Evolutionary conservation across 148 eudicot genomes (phyloP), one percentile per base, ranked within the genome.

Genomic region (Arbutus unedo): DNA sequence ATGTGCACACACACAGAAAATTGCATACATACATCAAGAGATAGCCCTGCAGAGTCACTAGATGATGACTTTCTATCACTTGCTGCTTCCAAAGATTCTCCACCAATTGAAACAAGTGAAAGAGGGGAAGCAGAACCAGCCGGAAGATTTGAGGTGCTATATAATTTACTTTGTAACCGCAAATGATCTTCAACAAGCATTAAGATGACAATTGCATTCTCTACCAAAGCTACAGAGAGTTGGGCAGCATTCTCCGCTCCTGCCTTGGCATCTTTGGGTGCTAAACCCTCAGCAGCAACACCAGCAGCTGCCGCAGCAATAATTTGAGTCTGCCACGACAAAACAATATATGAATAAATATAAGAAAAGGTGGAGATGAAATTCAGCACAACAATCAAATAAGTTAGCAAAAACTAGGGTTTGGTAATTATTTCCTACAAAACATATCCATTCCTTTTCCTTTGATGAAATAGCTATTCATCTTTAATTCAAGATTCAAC

Each of bases 261-360:
- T 50, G 90, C 89, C 91, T 90, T 96, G 18, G 99, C 95, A 88
- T 87, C 92, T 87, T 79, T 88, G 70, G 99, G 95, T 64, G 98
- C 79, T 83, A 90, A 89, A 80, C 93, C 92, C 84, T 89, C 98
- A 72, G 98, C 93, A 53, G 98, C 99, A 84, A 93, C 97, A 84
- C 97, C 97, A 85, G 99, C 99, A 79, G 99, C 96, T 19, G 99
- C 98, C 62, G 99, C 95, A 82, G 99, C 99, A 92, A 96, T 96
- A 67, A 96, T 93, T 92, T 94, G 93, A 85, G 99, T 94, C 99
- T 96, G 97, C 90, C 82, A 84, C 79, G 4, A 78, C 68, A 83
- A 15, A 8, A 9, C 31, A 21, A 50, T 2, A 50, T 49, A 77
- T 38, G 16, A 47, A 59, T 16, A 38, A 55, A 8, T 3, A 84